These are phyloP conservation scores for Microthyrium microscopicum DNA, from an alignment of 2,329 filamentous ascomycete genomes.

Conservation along the genomic window DNA sequence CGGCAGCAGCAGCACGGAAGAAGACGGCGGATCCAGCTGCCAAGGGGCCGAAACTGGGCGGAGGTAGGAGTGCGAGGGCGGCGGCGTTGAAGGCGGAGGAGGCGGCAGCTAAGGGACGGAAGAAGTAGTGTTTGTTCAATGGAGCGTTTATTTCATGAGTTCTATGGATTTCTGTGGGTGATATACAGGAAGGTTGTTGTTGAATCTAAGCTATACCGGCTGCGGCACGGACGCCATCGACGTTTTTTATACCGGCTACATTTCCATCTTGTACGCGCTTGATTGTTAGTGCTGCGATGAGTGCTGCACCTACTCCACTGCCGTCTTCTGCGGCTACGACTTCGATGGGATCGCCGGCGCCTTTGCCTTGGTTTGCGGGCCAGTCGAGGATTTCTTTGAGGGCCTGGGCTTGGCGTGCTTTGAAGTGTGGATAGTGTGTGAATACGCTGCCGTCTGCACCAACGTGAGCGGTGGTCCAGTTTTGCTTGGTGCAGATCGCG, in stretches of 20 bases:
- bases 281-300: slow-evolving; percentile 64
- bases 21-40: too few species aligned
- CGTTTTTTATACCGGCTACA: slow-evolving; percentile 39
- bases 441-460: slow-evolving; percentile 95
- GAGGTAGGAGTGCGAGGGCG: too few species aligned
- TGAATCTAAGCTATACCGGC: too few species aligned
- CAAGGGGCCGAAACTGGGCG: too few species aligned
- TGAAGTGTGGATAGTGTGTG: slow-evolving; percentile 99
- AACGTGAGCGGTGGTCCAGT: slow-evolving; percentile 73
- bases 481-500: slow-evolving; percentile 94
- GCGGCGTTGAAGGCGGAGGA: too few species aligned
- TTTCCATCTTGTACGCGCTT: slow-evolving; percentile 46
- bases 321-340: slow-evolving; percentile 87
- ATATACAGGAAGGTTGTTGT: too few species aligned
- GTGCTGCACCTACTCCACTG: slow-evolving; percentile 85
- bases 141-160: too few species aligned
- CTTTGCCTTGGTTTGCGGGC: slow-evolving; percentile 60
- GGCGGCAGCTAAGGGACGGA: too few species aligned
- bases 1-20: too few species aligned
- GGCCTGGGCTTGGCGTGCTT: slow-evolving; percentile 73
- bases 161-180: too few species aligned
- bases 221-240: too few species aligned
- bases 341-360: slow-evolving; percentile 52
- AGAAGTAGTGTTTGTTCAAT: too few species aligned
- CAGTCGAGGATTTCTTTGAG: slow-evolving; percentile 93